phyloP scores from a whole-genome alignment of 208 protist species.

The Paratrypanosoma confusum region DNA sequence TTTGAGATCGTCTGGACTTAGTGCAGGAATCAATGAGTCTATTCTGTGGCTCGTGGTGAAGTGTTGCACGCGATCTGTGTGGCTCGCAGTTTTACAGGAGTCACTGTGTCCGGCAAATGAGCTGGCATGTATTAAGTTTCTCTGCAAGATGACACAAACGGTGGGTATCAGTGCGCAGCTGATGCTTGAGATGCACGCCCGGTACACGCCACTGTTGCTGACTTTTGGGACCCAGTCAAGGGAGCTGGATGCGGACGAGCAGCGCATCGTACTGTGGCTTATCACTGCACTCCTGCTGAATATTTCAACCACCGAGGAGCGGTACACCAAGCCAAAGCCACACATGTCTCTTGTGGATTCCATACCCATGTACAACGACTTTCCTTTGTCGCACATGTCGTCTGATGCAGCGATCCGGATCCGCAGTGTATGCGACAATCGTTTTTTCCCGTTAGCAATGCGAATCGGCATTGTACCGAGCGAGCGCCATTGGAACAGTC shows the following conservation, averaged over 20 bases:
- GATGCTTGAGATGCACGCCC: conserved; percentile 12
- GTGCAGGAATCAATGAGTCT: conserved; percentile 5
- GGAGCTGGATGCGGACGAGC: conserved; percentile 8
- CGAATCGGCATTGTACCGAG: not conserved
- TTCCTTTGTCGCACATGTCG: conserved; percentile 5
- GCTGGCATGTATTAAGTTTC: conserved; percentile 4
- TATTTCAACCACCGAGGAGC: conserved; percentile 4
- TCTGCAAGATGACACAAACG: conserved; percentile 12
- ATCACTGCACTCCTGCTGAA: conserved; percentile 11
- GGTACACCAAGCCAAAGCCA: conserved; percentile 1
- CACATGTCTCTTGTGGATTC: conserved; percentile 5
- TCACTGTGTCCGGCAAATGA: conserved; percentile 3
- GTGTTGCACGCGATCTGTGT: conserved; percentile 7
- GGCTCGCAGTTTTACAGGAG: conserved; percentile 8
- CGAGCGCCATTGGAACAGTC: conserved; percentile 11
- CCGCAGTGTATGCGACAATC: not conserved
- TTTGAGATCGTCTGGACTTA: conserved; percentile 2
- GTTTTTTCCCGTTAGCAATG: conserved; percentile 1
- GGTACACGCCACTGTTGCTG: conserved; percentile 15
- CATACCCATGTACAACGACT: conserved; percentile 8
- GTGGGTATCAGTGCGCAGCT: conserved; percentile 3
- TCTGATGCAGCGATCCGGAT: conserved; percentile 4
- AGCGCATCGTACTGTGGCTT: conserved; percentile 12
- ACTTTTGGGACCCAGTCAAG: conserved; percentile 7
- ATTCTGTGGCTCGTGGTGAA: conserved; percentile 10